A percentile compares a stretch with the other conserved stretches of the same genome.
Evolutionary conservation across 2,329 filamentous ascomycete genomes (phyloP).

Genomic region (Penicillium sp.): DNA sequence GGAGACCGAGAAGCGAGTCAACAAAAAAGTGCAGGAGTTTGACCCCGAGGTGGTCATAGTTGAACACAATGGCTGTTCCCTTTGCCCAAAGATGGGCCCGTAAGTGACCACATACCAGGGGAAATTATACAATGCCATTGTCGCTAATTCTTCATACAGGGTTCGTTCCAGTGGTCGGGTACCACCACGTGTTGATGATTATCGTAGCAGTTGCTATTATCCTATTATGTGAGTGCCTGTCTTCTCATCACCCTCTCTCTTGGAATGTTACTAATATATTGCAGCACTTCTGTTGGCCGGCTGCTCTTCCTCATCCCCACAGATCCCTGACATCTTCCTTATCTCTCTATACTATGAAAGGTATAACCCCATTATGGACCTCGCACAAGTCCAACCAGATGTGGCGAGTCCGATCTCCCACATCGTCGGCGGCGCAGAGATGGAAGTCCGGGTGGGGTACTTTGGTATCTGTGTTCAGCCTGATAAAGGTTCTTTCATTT

Average conservation of each 20-base stretch:
- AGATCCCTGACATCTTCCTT: slow-evolving; percentile 93
- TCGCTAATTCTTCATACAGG: slow-evolving; percentile 30
- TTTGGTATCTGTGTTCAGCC: slow-evolving; percentile 95
- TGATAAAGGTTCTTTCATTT: slow-evolving; percentile 82
- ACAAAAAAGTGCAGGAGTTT: slow-evolving; percentile 11
- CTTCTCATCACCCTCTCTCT: not conserved
- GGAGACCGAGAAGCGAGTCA: slow-evolving; percentile 35
- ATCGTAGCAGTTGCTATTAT: slow-evolving; percentile 89
- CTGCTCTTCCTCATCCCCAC: slow-evolving; percentile 89
- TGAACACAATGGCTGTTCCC: slow-evolving; percentile 23
- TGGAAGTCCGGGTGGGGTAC: slow-evolving; percentile 91
- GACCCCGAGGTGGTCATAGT: slow-evolving; percentile 7
- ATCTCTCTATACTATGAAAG: slow-evolving; percentile 93
- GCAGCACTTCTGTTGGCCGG: slow-evolving; percentile 83
- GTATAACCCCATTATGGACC: slow-evolving; percentile 72
- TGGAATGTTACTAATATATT: slow-evolving; percentile 19
- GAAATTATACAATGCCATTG: not conserved
- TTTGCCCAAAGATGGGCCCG: slow-evolving; percentile 31
- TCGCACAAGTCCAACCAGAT: slow-evolving; percentile 82
- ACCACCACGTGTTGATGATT: slow-evolving; percentile 91
- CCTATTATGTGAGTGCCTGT: slow-evolving; percentile 67
- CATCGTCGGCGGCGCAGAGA: slow-evolving; percentile 72
- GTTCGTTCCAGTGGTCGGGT: slow-evolving; percentile 55
- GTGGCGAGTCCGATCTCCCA: slow-evolving; percentile 77
- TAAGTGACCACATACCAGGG: slow-evolving; percentile 18